These are phyloP conservation scores for Aspergillus novofumigatus DNA, from an alignment of 2,329 filamentous ascomycete genomes.

Conservation along the genomic window DNA sequence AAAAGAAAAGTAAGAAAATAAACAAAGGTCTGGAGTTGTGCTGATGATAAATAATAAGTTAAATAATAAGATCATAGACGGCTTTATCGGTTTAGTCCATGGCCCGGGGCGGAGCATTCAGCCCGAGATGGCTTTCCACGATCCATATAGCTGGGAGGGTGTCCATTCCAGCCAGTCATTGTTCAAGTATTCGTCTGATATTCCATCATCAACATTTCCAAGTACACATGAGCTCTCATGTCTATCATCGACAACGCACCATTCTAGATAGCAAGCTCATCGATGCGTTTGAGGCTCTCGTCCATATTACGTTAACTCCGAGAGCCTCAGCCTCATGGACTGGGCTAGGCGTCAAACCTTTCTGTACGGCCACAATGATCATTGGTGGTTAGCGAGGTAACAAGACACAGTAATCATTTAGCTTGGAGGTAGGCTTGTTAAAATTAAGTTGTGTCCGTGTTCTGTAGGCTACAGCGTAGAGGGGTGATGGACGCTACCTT, in stretches of 20 bases:
- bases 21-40: slow-evolving; percentile 2
- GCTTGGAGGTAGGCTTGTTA: not conserved
- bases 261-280: not conserved
- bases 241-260: not conserved
- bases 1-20: slow-evolving; percentile 1
- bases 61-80: not conserved
- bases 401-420: not conserved
- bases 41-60: slow-evolving; percentile 1
- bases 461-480: not conserved
- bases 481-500: not conserved
- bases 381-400: not conserved
- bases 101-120: not conserved
- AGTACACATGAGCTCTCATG: not conserved
- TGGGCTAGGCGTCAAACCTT: not conserved
- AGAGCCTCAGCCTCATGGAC: not conserved
- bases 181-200: not conserved
- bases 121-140: not conserved
- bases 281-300: not conserved
- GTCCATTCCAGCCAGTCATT: not conserved
- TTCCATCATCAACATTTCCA: not conserved
- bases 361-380: not conserved
- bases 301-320: not conserved
- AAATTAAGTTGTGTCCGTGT: not conserved
- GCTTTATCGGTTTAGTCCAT: not conserved
- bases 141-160: not conserved